A percentile compares a stretch with the other conserved stretches of the same genome.
phyloP scores from a whole-genome alignment of 495 filamentous ascomycete species.

The Neurospora sp. region DNA sequence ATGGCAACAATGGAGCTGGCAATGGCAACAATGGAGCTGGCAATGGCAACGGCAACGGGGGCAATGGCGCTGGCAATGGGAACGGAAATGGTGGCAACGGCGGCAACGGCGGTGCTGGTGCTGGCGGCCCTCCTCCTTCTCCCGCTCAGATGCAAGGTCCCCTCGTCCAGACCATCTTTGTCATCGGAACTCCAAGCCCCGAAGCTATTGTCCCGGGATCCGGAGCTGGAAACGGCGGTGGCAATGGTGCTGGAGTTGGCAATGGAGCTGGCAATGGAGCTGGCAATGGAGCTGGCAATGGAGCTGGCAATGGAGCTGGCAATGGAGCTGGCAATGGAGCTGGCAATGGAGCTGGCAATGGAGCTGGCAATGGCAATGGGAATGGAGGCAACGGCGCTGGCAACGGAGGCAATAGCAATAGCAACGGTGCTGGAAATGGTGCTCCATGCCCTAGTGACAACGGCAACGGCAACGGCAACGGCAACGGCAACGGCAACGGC shows the following conservation, averaged over 20 bases:
- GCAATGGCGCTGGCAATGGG: constrained; percentile 3
- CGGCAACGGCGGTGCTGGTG: neutral
- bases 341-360: neutral
- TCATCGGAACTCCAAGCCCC: neutral
- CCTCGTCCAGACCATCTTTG: neutral
- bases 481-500: neutral
- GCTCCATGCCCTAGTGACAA: too few species aligned
- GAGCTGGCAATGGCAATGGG: constrained; percentile 1
- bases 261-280: neutral
- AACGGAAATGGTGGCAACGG: neutral
- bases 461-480: neutral
- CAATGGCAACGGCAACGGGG: constrained; percentile 2
- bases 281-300: neutral
- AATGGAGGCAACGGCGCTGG: neutral
- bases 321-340: neutral
- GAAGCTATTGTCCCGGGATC: neutral
- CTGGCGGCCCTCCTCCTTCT: neutral
- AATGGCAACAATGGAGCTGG: neutral
- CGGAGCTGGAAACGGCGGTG: neutral
- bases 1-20: neutral
- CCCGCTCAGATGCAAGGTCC: neutral
- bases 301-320: neutral
- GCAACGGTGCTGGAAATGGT: neutral
- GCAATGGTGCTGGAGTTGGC: neutral
- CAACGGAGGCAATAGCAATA: constrained; percentile 3